Base-by-base conservation (phyloP, 73 alveolate species). In the Breviolum minutum region DNA sequence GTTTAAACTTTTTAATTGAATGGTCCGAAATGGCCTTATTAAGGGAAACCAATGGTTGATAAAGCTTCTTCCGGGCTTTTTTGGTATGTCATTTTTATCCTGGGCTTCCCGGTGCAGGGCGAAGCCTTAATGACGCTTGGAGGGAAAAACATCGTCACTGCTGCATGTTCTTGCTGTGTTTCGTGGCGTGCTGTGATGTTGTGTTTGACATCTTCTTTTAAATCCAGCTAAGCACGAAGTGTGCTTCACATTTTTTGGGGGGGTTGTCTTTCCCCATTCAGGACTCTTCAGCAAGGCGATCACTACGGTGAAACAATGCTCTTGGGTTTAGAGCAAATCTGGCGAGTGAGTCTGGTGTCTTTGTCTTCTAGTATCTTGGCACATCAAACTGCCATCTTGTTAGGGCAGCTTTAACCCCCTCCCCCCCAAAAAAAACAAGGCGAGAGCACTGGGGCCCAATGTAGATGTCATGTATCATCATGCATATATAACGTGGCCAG, bases 301-400 rank as follows among this genome's bases (percentile, higher is more conserved):
- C 97, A 91, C 77, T 91, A 91, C 22, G 97, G 97, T 40, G 97
- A 91, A 63, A 91, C 97, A 40, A 91, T 91, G 97, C 77, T 91
- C 8, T 76, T 91, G 62, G 85, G 97, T 40, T 63, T 91, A 27
- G 97, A 91, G 97, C 97, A 91, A 80, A 88, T 91, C 66, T 91
- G 97, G 97, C 97, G 97, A 24, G 97, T 91, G 8, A 71, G 89
- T 16, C 88, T 91, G 88, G 77, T 91, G 30, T 77, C 97, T 24
- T 91, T 60, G 62, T 62, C 97, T 30, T 91, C 97, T 66, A 91
- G 97, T n/a, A 26, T 63, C 97, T 89, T 70, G 87, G 66, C 64
- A 8, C 64, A 32, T 4, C 66, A 79, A n/a, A 2, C 63, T 32
- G 54, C 13, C 26, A 27, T 13, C 87, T 29, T 40, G 54, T 40